Conservation (phyloP, 306 rosid genomes). For the Herpetospermum pedunculosum region DNA sequence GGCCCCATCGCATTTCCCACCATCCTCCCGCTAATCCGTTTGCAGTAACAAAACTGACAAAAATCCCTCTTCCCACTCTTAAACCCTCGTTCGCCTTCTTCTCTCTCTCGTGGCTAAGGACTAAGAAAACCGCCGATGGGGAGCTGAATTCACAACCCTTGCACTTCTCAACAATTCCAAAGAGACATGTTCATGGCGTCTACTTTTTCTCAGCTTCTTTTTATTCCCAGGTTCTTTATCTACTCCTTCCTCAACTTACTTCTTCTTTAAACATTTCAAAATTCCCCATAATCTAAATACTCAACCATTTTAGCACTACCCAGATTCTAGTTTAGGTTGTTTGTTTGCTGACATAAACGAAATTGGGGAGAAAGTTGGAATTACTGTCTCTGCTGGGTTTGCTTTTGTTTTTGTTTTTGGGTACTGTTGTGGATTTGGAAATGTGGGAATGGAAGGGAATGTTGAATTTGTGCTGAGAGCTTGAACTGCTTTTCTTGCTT, state of each 20-base stretch:
- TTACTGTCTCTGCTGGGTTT: not conserved
- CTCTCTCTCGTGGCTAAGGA: slow-evolving; percentile 13
- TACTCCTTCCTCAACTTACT: not conserved
- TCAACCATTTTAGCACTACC: not conserved
- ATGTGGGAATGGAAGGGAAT: not conserved
- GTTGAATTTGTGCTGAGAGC: not conserved
- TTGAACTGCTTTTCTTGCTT: not conserved
- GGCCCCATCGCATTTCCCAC: not conserved
- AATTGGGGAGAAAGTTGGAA: not conserved
- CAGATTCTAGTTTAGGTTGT: not conserved
- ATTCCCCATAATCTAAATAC: not conserved
- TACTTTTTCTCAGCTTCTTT: slow-evolving; percentile 45
- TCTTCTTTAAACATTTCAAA: not conserved
- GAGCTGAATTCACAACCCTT: slow-evolving; percentile 8
- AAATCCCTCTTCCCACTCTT: slow-evolving; percentile 12
- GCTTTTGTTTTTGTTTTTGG: not conserved
- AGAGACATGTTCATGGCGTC: slow-evolving; percentile 46
- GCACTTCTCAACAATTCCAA: slow-evolving; percentile 1
- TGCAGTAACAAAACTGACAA: not conserved
- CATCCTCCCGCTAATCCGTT: slow-evolving; percentile 14
- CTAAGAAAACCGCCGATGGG: slow-evolving; percentile 14
- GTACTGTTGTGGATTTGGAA: not conserved
- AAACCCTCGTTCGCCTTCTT: slow-evolving; percentile 2
- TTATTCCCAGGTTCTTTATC: slow-evolving; percentile 50
- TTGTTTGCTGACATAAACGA: not conserved